These are phyloP conservation scores for Allomyces arbusculus DNA, from an alignment of 192 early-diverging fungal genomes.

Conservation along the genomic window DNA sequence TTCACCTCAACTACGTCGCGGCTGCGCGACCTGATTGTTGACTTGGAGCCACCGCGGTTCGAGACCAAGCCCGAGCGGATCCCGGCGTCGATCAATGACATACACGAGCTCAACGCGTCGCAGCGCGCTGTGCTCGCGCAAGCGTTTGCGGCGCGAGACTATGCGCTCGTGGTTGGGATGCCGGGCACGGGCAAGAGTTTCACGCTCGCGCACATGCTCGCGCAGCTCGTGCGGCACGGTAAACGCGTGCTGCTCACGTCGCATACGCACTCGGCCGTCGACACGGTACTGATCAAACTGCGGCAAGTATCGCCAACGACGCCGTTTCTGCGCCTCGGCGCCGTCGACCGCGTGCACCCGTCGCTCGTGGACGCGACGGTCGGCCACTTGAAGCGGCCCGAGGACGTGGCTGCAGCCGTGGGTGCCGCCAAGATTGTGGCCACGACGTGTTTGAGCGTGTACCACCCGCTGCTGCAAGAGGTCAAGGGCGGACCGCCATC, in stretches of 20 bases:
- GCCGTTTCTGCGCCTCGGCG: conserved; percentile 46
- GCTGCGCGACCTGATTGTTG: conserved; percentile 54
- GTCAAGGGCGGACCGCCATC: background rate
- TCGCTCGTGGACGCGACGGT: conserved; percentile 11
- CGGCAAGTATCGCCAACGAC: background rate
- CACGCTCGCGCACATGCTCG: conserved; percentile 59
- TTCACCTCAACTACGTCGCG: conserved; percentile 31
- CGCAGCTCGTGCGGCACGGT: conserved; percentile 34
- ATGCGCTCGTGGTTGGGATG: conserved; percentile 83
- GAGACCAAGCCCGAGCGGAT: background rate
- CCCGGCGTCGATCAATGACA: background rate
- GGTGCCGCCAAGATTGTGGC: conserved; percentile 46
- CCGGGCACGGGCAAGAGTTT: conserved; percentile 94
- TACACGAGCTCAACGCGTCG: conserved; percentile 57
- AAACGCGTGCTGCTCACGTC: conserved; percentile 70
- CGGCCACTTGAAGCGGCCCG: conserved; percentile 26
- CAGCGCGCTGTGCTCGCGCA: conserved; percentile 22
- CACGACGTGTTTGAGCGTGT: conserved; percentile 69
- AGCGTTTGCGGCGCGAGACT: conserved; percentile 42
- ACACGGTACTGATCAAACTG: conserved; percentile 81
- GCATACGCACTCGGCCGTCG: conserved; percentile 82
- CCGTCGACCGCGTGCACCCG: conserved; percentile 33
- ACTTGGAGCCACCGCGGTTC: conserved; percentile 51
- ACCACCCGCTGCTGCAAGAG: background rate
- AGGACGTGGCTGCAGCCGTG: conserved; percentile 39